Evolutionary conservation across 805 yeast genomes (phyloP), one percentile per base, ranked within the genome.

Genomic region (Saccharomycopsis vini): DNA sequence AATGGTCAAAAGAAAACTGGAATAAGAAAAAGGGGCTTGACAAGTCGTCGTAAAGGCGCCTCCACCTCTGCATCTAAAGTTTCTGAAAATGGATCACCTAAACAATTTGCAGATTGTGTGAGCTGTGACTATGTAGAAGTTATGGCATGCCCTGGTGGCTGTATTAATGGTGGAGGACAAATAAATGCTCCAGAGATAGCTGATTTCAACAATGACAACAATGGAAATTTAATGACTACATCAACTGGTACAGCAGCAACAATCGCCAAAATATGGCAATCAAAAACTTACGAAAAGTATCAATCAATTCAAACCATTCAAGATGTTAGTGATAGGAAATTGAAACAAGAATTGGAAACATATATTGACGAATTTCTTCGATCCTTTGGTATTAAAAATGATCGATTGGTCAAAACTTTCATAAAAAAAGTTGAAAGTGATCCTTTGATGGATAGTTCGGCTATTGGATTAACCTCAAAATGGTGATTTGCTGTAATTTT

Each of bases 61-160:
- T 43, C 37, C 42, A 30, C 47, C 24, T 21, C 40, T 20, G 26
- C 28, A 24, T 50, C 42, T 7, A 26, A 24, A 16, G 12, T 6
- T n/a, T 6, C 15, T 23, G 7, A 37, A 37, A 26, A 10, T n/a
- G 33, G 5, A 10, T 7, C 5, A 9, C 12, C 44, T 54, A 19
- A 46, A 43, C n/a, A 50, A 10, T 65, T 52, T 1, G 79, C 78
- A 0, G 89, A 84, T 47, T 82, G 90, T 1, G 61, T 73, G 26
- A 68, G 65, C 33, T 79, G 84, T 53, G 92, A 86, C 50, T 85
- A 82, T 53, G 84, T 90, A 4, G 98, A 92, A 56, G 82, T 92
- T 36, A 90, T 88, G 96, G 98, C 98, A 1, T 92, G 98, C 60
- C 98, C 98, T 4, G 88, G 86, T 23, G 98, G 98, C 1, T 92